A percentile compares a stretch with the other conserved stretches of the same genome.
phyloP scores from a whole-genome alignment of 345 rosid genomes.

The Eucalyptus pauciflora region DNA sequence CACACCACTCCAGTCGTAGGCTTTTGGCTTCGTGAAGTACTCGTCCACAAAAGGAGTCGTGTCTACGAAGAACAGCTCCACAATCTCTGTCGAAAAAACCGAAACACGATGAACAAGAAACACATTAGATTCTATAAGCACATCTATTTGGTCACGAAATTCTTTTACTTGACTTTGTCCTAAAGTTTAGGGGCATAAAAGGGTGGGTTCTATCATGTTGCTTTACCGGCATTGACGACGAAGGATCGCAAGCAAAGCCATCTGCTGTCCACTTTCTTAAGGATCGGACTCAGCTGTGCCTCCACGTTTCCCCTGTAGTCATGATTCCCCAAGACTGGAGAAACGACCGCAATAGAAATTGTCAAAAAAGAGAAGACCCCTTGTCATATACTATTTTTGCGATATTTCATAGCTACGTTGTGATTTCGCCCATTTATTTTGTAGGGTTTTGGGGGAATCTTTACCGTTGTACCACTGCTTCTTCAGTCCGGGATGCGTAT shows the following conservation, averaged over 20 bases:
- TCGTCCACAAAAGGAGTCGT: constrained; percentile 30
- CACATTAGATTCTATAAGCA: not conserved
- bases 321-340: constrained; percentile 54
- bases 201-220: not conserved
- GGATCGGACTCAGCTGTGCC: constrained; percentile 45
- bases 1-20: constrained; percentile 33
- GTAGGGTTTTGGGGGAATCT: not conserved
- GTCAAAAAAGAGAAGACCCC: not conserved
- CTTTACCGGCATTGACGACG: constrained; percentile 31
- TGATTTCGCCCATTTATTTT: not conserved
- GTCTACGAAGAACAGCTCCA: constrained; percentile 32
- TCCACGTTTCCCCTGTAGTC: constrained; percentile 52
- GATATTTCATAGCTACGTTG: not conserved
- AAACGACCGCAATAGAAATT: not conserved
- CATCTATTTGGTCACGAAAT: not conserved
- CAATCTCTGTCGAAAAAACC: constrained; percentile 4
- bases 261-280: constrained; percentile 19
- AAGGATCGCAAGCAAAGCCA: constrained; percentile 53
- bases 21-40: constrained; percentile 13
- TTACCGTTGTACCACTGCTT: constrained; percentile 40
- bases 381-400: not conserved
- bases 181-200: not conserved
- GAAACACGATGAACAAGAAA: not conserved
- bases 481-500: constrained; percentile 29
- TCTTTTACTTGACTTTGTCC: not conserved